Conservation (phyloP, 139 green algal species). For the Diplosphaera chodatii region DNA sequence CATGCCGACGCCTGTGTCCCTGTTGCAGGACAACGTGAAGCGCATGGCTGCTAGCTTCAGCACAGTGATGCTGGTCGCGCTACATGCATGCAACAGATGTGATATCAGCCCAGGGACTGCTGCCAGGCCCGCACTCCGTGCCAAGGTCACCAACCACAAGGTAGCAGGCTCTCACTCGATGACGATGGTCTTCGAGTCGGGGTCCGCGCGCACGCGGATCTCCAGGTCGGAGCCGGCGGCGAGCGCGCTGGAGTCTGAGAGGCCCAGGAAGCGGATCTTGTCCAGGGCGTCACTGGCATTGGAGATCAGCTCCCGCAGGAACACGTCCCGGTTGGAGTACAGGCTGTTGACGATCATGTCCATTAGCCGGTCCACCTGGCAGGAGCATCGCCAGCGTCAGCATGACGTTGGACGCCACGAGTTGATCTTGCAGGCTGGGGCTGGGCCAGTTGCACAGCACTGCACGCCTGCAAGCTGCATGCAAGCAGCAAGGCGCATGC, state of each 20-base stretch:
- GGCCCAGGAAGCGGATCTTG: constrained; percentile 80
- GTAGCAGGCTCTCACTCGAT: constrained; percentile 70
- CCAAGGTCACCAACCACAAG: too few species aligned
- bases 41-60: too few species aligned
- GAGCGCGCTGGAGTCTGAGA: constrained; percentile 58
- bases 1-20: constrained; percentile 94
- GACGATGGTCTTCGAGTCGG: constrained; percentile 73
- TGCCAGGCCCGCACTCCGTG: neutral
- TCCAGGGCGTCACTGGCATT: constrained; percentile 95
- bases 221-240: constrained; percentile 64
- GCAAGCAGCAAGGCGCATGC: neutral
- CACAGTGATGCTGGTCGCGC: too few species aligned
- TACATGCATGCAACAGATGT: too few species aligned
- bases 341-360: constrained; percentile 99
- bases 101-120: too few species aligned
- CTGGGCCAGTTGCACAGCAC: too few species aligned
- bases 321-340: constrained; percentile 93
- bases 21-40: too few species aligned
- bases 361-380: constrained; percentile 92
- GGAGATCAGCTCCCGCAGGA: constrained; percentile 85
- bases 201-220: constrained; percentile 85
- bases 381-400: too few species aligned
- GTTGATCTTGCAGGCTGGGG: too few species aligned
- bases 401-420: neutral
- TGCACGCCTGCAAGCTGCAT: too few species aligned